Base-by-base conservation (phyloP, 257 asterid genomes). In the Przewalskia tangutica region DNA sequence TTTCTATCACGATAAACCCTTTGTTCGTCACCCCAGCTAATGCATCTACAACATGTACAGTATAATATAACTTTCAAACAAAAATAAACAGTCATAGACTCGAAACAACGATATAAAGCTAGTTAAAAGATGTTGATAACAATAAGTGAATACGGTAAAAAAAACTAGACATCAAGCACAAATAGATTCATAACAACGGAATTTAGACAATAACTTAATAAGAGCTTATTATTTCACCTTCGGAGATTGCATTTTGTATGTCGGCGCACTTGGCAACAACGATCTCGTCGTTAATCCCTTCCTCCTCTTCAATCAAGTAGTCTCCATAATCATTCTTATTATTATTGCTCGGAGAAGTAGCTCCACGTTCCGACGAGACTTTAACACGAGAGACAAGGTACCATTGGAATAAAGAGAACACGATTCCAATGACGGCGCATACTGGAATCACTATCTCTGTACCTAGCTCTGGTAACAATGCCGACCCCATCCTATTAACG, bases 241-340 rank as follows among this genome's bases (percentile, higher is more conserved):
- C 97, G 13, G 97, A 93, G 66, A 91, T 93, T 55, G 98, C 98
- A 82, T 8, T 90, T 84, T 94, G 97, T 86, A 93, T 93, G 79
- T 93, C 97, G 79, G 98, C 95, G 78, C 97, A 93, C 93, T 90
- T 93, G 17, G 4, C 93, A 56, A 94, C 94, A 63, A 91, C 96
- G 89, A 82, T 84, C 6, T 89, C 93, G 73, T 90, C 98, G 78
- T 85, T 85, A 46, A 91, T 66, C 11, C 97, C 98, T 34, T 94
- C 98, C 89, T 94, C 98, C 82, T 94, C 98, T 84, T 94, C 98
- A 82, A 94, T 94, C 90, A 94, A 83, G 85, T 54, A 86, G n/a
- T 92, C 97, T 32, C 63, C 70, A 85, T 86, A 91, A 18, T 91
- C 97, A 84, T 94, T 92, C 81, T 89, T 93, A 36, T 86, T 88